Evolutionary conservation across 257 asterid genomes (phyloP).

Genomic region (Lantana camara): DNA sequence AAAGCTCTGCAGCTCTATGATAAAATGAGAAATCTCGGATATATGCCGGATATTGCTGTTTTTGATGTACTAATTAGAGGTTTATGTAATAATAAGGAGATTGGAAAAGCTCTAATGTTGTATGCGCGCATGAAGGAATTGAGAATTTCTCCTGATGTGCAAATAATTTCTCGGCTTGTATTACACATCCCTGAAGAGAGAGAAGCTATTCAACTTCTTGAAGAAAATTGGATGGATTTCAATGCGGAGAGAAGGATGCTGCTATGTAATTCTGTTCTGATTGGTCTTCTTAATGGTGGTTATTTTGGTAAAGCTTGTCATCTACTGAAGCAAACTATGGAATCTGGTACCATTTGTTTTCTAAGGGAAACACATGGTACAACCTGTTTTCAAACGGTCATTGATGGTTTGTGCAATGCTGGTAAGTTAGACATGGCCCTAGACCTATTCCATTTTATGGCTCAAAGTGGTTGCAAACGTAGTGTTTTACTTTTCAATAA

Average conservation of each 20-base stretch:
- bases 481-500: conserved; percentile 71
- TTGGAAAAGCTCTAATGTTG: conserved; percentile 57
- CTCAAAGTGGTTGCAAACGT: conserved; percentile 45
- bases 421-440: conserved; percentile 67
- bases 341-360: conserved; percentile 28
- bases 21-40: conserved; percentile 62
- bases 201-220: conserved; percentile 49
- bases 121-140: conserved; percentile 50
- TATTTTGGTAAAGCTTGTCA: conserved; percentile 61
- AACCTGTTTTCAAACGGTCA: conserved; percentile 61
- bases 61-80: conserved; percentile 71
- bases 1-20: conserved; percentile 63
- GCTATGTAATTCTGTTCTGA: conserved; percentile 51
- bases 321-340: conserved; percentile 47
- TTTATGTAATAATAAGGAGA: conserved; percentile 58
- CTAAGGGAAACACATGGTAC: conserved; percentile 41
- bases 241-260: conserved; percentile 41
- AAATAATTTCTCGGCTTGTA: conserved; percentile 53
- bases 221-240: conserved; percentile 45
- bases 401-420: conserved; percentile 64
- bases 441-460: conserved; percentile 60
- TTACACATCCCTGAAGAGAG: conserved; percentile 49
- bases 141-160: conserved; percentile 65
- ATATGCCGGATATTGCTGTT: conserved; percentile 56
- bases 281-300: conserved; percentile 56